phyloP scores from a whole-genome alignment of 306 rosid genomes.

The Astragalus membranaceus region DNA sequence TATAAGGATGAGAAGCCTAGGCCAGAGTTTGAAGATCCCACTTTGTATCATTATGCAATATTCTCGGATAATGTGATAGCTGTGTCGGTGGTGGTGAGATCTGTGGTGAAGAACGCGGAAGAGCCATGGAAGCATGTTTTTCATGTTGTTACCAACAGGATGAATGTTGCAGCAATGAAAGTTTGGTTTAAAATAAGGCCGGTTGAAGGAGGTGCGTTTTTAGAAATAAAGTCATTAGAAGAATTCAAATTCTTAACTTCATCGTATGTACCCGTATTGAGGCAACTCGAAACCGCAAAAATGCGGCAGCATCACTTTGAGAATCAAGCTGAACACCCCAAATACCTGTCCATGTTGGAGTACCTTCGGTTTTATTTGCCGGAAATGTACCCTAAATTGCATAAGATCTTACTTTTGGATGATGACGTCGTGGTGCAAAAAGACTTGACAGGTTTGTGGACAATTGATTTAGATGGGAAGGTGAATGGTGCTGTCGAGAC shows the following conservation, averaged over 20 bases:
- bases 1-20: slow-evolving; percentile 67
- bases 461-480: slow-evolving; percentile 83
- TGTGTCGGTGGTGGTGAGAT: slow-evolving; percentile 87
- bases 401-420: slow-evolving; percentile 70
- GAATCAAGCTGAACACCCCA: slow-evolving; percentile 53
- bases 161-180: slow-evolving; percentile 98
- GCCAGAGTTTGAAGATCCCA: slow-evolving; percentile 86
- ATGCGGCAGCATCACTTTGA: slow-evolving; percentile 45
- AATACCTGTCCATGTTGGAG: slow-evolving; percentile 61
- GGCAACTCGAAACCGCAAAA: slow-evolving; percentile 59
- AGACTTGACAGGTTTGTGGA: slow-evolving; percentile 89
- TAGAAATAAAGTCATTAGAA: slow-evolving; percentile 87
- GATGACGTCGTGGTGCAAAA: slow-evolving; percentile 97
- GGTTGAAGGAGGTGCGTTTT: slow-evolving; percentile 65
- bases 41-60: slow-evolving; percentile 87
- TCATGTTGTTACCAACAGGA: slow-evolving; percentile 85
- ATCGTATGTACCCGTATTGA: slow-evolving; percentile 72
- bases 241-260: slow-evolving; percentile 76
- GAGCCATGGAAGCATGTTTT: slow-evolving; percentile 98
- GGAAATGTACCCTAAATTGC: slow-evolving; percentile 87
- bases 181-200: slow-evolving; percentile 99
- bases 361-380: slow-evolving; percentile 94
- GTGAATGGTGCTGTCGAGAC: slow-evolving; percentile 97
- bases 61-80: slow-evolving; percentile 93
- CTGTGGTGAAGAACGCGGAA: slow-evolving; percentile 75